A percentile compares a stretch with the other conserved stretches of the same genome.
Conservation (phyloP, 1,284 basidiomycete genomes). For the Microbotryum saponariae region DNA sequence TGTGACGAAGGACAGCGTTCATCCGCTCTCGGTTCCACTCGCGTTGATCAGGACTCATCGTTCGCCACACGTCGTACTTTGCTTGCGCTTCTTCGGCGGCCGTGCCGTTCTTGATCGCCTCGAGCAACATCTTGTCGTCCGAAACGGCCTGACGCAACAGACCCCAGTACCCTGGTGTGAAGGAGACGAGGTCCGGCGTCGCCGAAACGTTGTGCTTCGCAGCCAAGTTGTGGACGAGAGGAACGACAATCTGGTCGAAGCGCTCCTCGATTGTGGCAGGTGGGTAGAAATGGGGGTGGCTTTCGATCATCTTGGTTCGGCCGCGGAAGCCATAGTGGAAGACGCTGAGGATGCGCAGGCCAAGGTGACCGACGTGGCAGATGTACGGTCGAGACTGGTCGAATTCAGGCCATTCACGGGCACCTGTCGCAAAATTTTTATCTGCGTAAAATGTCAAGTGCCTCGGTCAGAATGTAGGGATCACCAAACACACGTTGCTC, state of each 20-base stretch:
- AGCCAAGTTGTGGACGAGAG: constrained; percentile 11
- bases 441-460: background rate
- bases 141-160: constrained; percentile 17
- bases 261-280: constrained; percentile 20
- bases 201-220: constrained; percentile 4
- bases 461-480: background rate
- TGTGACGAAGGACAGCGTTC: constrained; percentile 7
- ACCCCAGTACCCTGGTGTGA: constrained; percentile 22
- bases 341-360: constrained; percentile 20
- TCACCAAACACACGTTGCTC: background rate
- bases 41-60: constrained; percentile 1
- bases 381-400: constrained; percentile 17
- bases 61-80: constrained; percentile 5
- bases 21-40: constrained; percentile 12
- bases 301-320: constrained; percentile 2
- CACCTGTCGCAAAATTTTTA: constrained; percentile 5
- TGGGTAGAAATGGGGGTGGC: constrained; percentile 21
- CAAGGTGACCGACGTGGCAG: constrained; percentile 19
- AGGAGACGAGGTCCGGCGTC: constrained; percentile 18
- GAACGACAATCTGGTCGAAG: constrained; percentile 24
- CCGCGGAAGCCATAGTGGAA: constrained; percentile 24
- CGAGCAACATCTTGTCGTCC: background rate
- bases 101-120: background rate
- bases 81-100: background rate
- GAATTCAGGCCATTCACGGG: constrained; percentile 16